Conservation (phyloP, 164 flowering plant species). For the Houttuynia cordata region DNA sequence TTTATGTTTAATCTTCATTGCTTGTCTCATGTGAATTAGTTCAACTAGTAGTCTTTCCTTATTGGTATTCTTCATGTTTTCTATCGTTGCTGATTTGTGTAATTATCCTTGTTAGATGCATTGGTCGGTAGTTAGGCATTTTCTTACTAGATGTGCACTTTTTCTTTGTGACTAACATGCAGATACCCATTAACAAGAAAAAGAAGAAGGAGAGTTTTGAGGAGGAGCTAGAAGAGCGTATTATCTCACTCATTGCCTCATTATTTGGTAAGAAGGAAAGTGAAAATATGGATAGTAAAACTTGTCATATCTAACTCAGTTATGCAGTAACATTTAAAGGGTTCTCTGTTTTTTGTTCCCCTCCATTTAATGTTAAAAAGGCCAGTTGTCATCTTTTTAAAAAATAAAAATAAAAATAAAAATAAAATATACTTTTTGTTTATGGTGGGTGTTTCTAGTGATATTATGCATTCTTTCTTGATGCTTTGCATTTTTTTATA, state of each 20-base stretch:
- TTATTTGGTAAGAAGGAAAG: constrained; percentile 87
- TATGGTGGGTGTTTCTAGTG: neutral
- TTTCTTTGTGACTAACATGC: constrained; percentile 3
- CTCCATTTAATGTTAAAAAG: neutral
- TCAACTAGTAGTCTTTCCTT: too few relatives aligned
- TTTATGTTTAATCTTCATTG: too few relatives aligned
- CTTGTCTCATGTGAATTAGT: too few relatives aligned
- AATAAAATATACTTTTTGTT: neutral
- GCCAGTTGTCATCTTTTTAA: neutral
- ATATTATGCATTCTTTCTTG: neutral
- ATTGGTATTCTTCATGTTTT: too few relatives aligned
- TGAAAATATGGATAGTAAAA: constrained; percentile 4
- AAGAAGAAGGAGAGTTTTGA: constrained; percentile 73
- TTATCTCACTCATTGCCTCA: constrained; percentile 80
- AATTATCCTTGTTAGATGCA: too few relatives aligned
- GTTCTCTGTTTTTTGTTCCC: too few relatives aligned
- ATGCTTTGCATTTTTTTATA: neutral
- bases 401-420: too few relatives aligned
- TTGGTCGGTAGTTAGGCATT: neutral
- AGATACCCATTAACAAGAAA: constrained; percentile 81
- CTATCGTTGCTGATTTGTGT: neutral
- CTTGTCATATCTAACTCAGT: too few relatives aligned
- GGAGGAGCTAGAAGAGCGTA: constrained; percentile 93
- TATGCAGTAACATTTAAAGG: too few relatives aligned
- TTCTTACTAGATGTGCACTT: neutral